Percentiles rank a stretch among this genome's conserved stretches.
Conservation (phyloP, 345 rosid genomes). For the Iberis pinnata region DNA sequence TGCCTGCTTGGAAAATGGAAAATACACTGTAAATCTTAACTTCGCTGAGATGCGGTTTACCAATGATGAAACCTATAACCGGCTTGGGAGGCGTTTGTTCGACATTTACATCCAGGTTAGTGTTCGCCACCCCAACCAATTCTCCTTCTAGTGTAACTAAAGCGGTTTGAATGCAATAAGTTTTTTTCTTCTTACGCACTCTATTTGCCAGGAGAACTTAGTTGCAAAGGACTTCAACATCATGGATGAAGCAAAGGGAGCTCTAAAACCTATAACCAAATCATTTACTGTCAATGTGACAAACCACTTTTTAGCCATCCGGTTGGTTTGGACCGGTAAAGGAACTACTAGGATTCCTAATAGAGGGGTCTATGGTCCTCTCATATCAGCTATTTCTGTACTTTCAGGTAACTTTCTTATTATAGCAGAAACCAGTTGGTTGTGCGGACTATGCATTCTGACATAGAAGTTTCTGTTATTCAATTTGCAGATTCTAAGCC, state of each 20-base stretch:
- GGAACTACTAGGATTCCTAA: constrained; percentile 48
- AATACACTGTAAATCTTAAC: constrained; percentile 42
- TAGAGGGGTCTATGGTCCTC: constrained; percentile 50
- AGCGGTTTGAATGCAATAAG: neutral
- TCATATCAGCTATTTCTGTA: constrained; percentile 50
- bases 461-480: constrained; percentile 2
- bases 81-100: constrained; percentile 55
- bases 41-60: constrained; percentile 59
- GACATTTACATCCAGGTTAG: constrained; percentile 60
- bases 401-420: constrained; percentile 34
- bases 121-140: neutral
- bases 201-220: constrained; percentile 34
- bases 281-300: constrained; percentile 31
- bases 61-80: constrained; percentile 35
- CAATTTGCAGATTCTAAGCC: constrained; percentile 30
- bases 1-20: constrained; percentile 55
- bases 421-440: neutral
- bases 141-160: neutral
- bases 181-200: constrained; percentile 11
- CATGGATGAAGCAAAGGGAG: constrained; percentile 42
- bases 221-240: constrained; percentile 48
- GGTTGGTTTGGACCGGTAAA: constrained; percentile 53
- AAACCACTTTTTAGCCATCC: constrained; percentile 37
- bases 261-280: constrained; percentile 31
- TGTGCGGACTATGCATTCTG: neutral